These are phyloP conservation scores for Solanum bulbocastanum DNA, from an alignment of 257 asterid genomes.

Conservation along the genomic window DNA sequence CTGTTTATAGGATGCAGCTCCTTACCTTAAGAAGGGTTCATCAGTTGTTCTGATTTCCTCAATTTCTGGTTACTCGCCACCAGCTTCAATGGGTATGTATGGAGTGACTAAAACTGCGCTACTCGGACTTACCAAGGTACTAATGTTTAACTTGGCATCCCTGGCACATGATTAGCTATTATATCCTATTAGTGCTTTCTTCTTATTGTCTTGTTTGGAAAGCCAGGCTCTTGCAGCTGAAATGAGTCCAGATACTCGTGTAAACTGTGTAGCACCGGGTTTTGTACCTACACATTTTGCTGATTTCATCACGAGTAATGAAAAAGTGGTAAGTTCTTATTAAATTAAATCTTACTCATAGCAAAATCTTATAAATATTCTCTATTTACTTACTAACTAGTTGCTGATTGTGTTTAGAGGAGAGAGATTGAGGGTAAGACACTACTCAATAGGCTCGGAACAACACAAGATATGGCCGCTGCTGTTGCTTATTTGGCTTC, in stretches of 20 bases:
- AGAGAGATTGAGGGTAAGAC: conserved; percentile 52
- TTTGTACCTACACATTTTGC: conserved; percentile 90
- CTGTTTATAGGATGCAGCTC: conserved; percentile 59
- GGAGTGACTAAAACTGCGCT: conserved; percentile 93
- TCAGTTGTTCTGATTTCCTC: conserved; percentile 69
- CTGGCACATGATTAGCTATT: neutral
- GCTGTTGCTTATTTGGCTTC: conserved; percentile 85
- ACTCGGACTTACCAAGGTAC: conserved; percentile 87
- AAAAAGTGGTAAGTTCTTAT: conserved; percentile 35
- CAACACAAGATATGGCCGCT: conserved; percentile 78
- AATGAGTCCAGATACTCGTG: conserved; percentile 90
- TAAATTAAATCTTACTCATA: neutral
- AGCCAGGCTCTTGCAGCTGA: conserved; percentile 80
- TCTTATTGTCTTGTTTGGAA: neutral
- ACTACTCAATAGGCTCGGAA: conserved; percentile 62
- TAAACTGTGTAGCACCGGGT: conserved; percentile 93
- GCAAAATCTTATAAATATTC: neutral
- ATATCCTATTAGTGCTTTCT: neutral
- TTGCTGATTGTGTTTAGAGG: conserved; percentile 28
- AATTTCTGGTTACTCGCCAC: conserved; percentile 54
- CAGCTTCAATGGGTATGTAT: conserved; percentile 62
- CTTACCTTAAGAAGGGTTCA: conserved; percentile 67
- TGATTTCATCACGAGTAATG: conserved; percentile 31
- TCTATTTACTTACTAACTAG: neutral
- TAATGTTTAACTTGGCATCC: neutral